Evolutionary conservation across 352 stramenopile genomes (phyloP).

Genomic region (Phytophthora pinifolia): DNA sequence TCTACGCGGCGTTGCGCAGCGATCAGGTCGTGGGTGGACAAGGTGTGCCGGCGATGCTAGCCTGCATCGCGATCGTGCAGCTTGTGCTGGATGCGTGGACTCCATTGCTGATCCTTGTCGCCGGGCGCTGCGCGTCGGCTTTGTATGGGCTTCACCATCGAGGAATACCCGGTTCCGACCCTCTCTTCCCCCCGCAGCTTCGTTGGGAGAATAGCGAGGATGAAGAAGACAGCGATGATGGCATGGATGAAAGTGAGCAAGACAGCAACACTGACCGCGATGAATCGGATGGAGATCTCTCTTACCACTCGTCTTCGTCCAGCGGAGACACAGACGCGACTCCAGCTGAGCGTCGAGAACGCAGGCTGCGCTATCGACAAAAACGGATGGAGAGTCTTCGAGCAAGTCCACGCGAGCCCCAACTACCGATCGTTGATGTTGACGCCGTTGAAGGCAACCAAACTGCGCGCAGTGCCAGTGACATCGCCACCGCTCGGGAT

Average conservation of each 20-base stretch:
- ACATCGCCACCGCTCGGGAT: constrained; percentile 30
- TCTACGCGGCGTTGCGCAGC: constrained; percentile 65
- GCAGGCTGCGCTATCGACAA: constrained; percentile 24
- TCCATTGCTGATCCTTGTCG: constrained; percentile 66
- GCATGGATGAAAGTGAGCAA: constrained; percentile 16
- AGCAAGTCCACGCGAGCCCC: constrained; percentile 13
- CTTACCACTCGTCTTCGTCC: constrained; percentile 34
- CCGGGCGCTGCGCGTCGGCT: constrained; percentile 50
- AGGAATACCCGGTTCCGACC: constrained; percentile 56
- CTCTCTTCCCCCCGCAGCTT: constrained; percentile 69
- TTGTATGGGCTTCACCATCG: constrained; percentile 58
- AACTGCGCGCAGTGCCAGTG: constrained; percentile 16
- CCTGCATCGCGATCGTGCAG: constrained; percentile 40
- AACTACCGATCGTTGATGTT: constrained; percentile 32
- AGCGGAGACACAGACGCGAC: constrained; percentile 23
- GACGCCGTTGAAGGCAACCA: constrained; percentile 26
- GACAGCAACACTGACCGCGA: constrained; percentile 21
- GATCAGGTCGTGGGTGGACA: constrained; percentile 51
- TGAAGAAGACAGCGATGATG: constrained; percentile 34
- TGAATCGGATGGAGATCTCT: constrained; percentile 16
- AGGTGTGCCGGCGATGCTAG: constrained; percentile 43
- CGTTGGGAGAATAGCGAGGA: constrained; percentile 53
- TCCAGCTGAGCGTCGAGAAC: constrained; percentile 26
- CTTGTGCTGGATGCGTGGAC: constrained; percentile 69
- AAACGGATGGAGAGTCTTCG: constrained; percentile 18